Evolutionary conservation across 257 asterid genomes (phyloP).

Genomic region (Solanum piurae): DNA sequence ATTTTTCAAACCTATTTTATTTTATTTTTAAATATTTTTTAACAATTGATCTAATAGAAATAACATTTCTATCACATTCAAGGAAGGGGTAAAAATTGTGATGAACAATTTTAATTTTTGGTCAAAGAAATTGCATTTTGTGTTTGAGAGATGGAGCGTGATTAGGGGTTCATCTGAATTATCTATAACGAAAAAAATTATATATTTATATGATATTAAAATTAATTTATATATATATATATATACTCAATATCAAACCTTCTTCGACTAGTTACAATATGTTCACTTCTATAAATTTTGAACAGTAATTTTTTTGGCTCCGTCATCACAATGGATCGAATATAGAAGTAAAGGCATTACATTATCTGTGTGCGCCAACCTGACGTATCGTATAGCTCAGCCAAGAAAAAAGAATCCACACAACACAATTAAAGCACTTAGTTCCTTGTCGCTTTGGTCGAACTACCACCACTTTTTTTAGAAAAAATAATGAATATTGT

Average conservation of each 20-base stretch:
- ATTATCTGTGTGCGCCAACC: neutral
- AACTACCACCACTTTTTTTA: neutral
- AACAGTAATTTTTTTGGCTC: rapidly evolving
- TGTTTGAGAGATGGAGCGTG: rapidly evolving
- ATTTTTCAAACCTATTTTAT: neutral
- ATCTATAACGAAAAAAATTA: too few species aligned
- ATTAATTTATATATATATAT: too few species aligned
- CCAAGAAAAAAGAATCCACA: neutral
- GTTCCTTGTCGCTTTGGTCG: neutral
- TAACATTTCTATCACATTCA: neutral
- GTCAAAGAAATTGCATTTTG: neutral
- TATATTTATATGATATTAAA: too few species aligned
- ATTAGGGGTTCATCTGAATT: neutral
- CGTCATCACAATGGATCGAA: rapidly evolving
- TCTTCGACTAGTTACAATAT: too few species aligned
- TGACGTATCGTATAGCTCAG: neutral
- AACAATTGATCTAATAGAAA: neutral
- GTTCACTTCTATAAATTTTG: too few species aligned
- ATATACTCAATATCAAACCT: too few species aligned
- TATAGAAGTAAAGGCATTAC: neutral
- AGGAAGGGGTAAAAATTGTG: neutral
- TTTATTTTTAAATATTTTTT: too few species aligned
- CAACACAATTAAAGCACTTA: neutral
- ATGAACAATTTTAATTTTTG: neutral
- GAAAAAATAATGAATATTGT: neutral